Evolutionary conservation across 2,329 filamentous ascomycete species (phyloP), one percentile per base, ranked within the genome.

Genomic region (Teratosphaeria destructans): DNA sequence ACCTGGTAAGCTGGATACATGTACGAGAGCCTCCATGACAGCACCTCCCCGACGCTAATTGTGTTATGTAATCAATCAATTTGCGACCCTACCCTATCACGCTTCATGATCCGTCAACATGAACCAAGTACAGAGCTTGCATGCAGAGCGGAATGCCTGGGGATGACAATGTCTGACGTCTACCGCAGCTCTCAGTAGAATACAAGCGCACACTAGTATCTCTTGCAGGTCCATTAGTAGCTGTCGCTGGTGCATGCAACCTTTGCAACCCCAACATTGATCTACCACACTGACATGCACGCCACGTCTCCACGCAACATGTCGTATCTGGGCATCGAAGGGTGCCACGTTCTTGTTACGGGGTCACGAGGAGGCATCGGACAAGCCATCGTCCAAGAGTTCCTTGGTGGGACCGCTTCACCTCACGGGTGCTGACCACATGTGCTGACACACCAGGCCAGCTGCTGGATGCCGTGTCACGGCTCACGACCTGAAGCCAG

Each of bases 401-500:
- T 84, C 57, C 67, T 82, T 59, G 75, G 80, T 82, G 73, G 52
- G 74, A 35, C 8, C 35, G 34, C 56, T 59, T 60, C 14, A 58
- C 35, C 35, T 27, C 10, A 27, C 34, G 34, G 47, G 19, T 58
- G 23, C 39, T 14, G 52, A 39, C 63, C 39, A 62, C 53, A n/a
- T 54, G 43, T 3, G 27, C 58, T 65, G 32, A 63, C 37, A 19
- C 6, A 8, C 14, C 32, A 14, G 43, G n/a, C 29, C 64, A 81
- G 80, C 73, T 27, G 76, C 79, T 65, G 80, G 80, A 56, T 82
- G 80, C 70, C 79, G 77, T 67, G 80, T 83, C 29, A 79, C 80
- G 47, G 79, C 78, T 12, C 80, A 79, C 66, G 81, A 82, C 62
- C 70, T 78, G 14, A 72, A 70, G 23, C 70, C 74, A 0, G 70